Percentiles rank a stretch among this genome's conserved stretches.
Conservation (phyloP, 345 rosid genomes). For the Ceriops zippeliana region DNA sequence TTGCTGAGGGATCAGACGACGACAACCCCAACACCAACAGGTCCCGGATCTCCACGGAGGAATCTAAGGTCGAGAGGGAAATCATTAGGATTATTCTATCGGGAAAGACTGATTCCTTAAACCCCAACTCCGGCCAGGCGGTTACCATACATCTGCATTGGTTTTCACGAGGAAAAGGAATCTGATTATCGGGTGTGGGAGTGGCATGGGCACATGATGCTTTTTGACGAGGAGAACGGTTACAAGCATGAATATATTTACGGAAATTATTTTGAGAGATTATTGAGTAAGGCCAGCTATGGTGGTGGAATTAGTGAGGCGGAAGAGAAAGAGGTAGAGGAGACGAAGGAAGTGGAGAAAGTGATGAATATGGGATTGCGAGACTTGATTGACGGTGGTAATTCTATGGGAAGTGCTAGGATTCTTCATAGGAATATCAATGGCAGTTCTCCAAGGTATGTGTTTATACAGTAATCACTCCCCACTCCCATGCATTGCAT, state of each 20-base stretch:
- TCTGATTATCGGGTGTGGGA: slow-evolving; percentile 96
- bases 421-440: slow-evolving; percentile 81
- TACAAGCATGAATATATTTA: slow-evolving; percentile 84
- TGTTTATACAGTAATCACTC: neutral
- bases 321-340: slow-evolving; percentile 27
- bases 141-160: slow-evolving; percentile 80
- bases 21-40: slow-evolving; percentile 21
- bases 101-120: slow-evolving; percentile 61
- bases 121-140: slow-evolving; percentile 93
- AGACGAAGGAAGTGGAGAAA: slow-evolving; percentile 41
- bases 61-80: slow-evolving; percentile 77
- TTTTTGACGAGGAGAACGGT: slow-evolving; percentile 81
- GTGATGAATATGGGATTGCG: slow-evolving; percentile 64
- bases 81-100: slow-evolving; percentile 63
- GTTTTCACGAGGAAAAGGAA: slow-evolving; percentile 70
- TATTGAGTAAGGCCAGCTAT: slow-evolving; percentile 35
- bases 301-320: slow-evolving; percentile 13
- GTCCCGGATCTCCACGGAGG: slow-evolving; percentile 63
- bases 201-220: slow-evolving; percentile 97
- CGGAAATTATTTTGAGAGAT: slow-evolving; percentile 92
- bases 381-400: slow-evolving; percentile 74
- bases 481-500: no score
- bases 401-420: slow-evolving; percentile 46
- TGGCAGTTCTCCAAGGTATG: slow-evolving; percentile 57
- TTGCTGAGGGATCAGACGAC: slow-evolving; percentile 54